phyloP scores from a whole-genome alignment of 2,329 filamentous ascomycete genomes.

The Aspergillus luchuensis region DNA sequence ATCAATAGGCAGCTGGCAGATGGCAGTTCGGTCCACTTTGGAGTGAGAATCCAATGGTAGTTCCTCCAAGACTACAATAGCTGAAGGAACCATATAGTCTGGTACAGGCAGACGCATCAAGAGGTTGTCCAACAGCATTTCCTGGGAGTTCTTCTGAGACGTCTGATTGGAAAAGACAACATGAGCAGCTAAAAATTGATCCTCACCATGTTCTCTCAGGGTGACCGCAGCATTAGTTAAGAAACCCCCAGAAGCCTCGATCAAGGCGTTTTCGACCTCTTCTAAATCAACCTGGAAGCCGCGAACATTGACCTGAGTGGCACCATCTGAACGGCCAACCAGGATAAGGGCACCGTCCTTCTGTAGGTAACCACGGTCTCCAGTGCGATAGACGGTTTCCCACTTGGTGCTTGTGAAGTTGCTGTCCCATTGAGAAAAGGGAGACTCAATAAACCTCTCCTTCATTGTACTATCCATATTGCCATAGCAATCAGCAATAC shows the following conservation, averaged over 20 bases:
- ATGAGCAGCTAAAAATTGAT: neutral
- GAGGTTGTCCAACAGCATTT: neutral
- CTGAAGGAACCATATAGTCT: neutral
- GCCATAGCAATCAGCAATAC: conserved; percentile 7
- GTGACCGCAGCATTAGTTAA: neutral
- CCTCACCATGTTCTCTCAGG: neutral
- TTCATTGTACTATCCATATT: neutral
- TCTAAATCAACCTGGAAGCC: neutral
- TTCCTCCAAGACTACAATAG: neutral
- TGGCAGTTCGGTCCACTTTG: neutral
- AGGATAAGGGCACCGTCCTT: neutral
- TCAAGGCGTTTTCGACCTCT: neutral
- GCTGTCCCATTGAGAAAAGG: neutral
- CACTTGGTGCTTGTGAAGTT: no score
- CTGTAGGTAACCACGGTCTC: neutral
- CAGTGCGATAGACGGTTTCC: neutral
- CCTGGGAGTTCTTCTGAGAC: neutral
- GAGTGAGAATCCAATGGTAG: neutral
- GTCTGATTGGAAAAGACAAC: neutral
- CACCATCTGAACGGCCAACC: neutral
- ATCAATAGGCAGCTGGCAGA: neutral
- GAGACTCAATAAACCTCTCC: neutral
- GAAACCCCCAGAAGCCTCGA: neutral
- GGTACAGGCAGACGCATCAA: neutral
- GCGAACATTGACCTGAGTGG: neutral